phyloP scores from a whole-genome alignment of 306 rosid species.

The Rosa multiflora region DNA sequence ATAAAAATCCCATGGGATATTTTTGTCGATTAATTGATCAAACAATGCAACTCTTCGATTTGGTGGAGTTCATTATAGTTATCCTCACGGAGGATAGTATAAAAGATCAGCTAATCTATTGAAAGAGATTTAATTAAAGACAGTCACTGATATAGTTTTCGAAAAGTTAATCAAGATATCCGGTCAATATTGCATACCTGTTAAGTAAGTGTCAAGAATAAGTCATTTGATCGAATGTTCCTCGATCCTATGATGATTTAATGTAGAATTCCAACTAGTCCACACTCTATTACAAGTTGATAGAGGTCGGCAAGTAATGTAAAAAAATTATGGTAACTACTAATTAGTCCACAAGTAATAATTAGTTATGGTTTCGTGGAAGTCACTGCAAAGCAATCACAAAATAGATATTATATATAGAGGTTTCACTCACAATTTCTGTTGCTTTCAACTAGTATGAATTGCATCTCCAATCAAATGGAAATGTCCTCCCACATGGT shows the following conservation, averaged over 20 bases:
- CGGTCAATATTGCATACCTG: no score
- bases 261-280: background rate
- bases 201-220: no score
- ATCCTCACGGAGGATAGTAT: background rate
- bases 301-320: background rate
- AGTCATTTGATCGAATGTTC: background rate
- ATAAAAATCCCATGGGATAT: background rate
- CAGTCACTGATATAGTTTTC: no score
- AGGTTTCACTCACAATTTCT: background rate
- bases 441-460: background rate
- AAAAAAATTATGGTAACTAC: background rate
- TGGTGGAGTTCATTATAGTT: no score
- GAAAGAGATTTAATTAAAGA: no score
- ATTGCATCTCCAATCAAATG: background rate
- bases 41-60: background rate
- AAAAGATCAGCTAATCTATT: no score
- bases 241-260: background rate
- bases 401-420: background rate
- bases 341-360: background rate
- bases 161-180: no score
- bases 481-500: slow-evolving; percentile 16
- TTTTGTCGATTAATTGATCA: background rate
- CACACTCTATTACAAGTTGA: background rate
- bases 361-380: background rate
- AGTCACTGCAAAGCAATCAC: slow-evolving; percentile 1